Conservation (phyloP, 192 early-diverging fungal genomes). For the Coemansia sp. region DNA sequence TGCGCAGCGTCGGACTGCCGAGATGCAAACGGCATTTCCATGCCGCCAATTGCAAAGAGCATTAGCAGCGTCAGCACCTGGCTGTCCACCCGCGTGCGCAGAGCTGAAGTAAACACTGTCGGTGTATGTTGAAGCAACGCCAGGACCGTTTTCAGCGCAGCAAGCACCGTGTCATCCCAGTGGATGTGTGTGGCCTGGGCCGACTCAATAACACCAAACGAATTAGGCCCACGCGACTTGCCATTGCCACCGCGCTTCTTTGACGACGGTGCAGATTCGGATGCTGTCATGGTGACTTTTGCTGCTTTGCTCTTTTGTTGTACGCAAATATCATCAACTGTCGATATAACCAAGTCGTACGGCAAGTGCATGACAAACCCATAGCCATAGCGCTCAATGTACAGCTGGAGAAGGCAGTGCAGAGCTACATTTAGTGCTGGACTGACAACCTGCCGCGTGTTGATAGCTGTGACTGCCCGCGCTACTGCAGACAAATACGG, state of each 20-base stretch:
- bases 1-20: constrained; percentile 26
- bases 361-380: constrained; percentile 43
- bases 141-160: constrained; percentile 18
- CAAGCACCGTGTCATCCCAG: constrained; percentile 33
- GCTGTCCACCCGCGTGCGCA: constrained; percentile 38
- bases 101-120: constrained; percentile 18
- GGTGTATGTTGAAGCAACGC: constrained; percentile 36
- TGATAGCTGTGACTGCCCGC: constrained; percentile 29
- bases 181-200: constrained; percentile 14
- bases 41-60: constrained; percentile 34
- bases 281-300: not conserved
- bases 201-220: constrained; percentile 7
- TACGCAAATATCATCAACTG: constrained; percentile 23
- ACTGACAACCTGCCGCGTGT: constrained; percentile 18
- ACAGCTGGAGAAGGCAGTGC: constrained; percentile 36
- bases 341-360: constrained; percentile 31
- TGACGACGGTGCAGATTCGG: not conserved
- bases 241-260: constrained; percentile 38
- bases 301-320: constrained; percentile 10
- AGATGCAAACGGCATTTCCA: constrained; percentile 23
- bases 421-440: constrained; percentile 33
- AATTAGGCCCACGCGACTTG: constrained; percentile 12
- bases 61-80: constrained; percentile 36
- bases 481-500: constrained; percentile 42
- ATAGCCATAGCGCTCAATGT: constrained; percentile 37